Evolutionary conservation across 768 basidiomycete genomes (phyloP).

Genomic region (Phlebiopsis gigantea): DNA sequence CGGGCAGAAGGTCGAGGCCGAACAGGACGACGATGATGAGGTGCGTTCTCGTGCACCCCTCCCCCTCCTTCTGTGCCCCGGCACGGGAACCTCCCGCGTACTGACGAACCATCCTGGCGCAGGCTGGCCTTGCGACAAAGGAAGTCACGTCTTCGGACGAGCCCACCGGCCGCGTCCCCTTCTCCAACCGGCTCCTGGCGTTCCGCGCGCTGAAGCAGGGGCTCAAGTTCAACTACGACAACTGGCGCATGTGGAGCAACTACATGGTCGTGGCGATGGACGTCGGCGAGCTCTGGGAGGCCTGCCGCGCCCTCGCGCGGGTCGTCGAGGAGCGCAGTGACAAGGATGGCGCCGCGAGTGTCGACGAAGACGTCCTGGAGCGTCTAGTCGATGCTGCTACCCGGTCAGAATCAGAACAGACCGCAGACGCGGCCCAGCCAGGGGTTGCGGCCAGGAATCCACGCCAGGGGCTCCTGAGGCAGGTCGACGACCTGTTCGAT

Average conservation of each 20-base stretch:
- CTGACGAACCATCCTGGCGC: neutral
- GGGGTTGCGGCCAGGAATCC: constrained; percentile 32
- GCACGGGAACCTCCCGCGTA: neutral
- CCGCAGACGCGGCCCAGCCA: constrained; percentile 13
- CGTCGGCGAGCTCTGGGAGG: constrained; percentile 87
- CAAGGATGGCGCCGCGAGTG: constrained; percentile 44
- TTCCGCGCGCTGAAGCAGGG: constrained; percentile 92
- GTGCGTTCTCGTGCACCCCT: constrained; percentile 9
- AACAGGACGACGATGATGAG: constrained; percentile 26
- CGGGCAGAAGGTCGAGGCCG: constrained; percentile 23
- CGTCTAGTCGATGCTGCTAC: constrained; percentile 86
- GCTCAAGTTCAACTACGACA: constrained; percentile 76
- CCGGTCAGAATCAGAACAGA: constrained; percentile 35
- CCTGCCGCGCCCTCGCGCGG: constrained; percentile 75
- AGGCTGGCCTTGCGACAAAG: constrained; percentile 4
- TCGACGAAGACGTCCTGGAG: constrained; percentile 87
- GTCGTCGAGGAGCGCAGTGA: constrained; percentile 71
- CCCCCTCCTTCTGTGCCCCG: no score
- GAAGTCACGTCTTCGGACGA: constrained; percentile 10
- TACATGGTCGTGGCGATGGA: constrained; percentile 93
- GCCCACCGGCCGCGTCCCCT: constrained; percentile 38
- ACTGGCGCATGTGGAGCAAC: constrained; percentile 99
- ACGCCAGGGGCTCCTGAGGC: constrained; percentile 62
- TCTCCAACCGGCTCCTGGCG: constrained; percentile 78
- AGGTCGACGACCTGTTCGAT: constrained; percentile 71